phyloP scores from a whole-genome alignment of 352 stramenopile genomes.

The Phytophthora meadii region DNA sequence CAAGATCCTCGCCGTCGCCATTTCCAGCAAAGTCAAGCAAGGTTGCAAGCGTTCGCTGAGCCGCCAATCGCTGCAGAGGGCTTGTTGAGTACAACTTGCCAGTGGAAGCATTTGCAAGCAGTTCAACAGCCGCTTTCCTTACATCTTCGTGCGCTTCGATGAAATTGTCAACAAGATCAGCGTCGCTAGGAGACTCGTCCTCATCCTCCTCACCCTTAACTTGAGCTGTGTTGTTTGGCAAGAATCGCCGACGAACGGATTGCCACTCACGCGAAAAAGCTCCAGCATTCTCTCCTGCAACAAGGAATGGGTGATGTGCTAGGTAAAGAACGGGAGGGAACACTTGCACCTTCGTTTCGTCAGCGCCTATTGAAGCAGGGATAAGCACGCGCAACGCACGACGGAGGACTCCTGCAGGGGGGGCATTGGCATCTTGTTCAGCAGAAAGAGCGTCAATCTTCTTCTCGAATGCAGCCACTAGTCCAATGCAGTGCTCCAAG shows the following conservation, averaged over 20 bases:
- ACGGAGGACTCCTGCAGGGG: conserved; percentile 64
- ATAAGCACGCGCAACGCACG: conserved; percentile 67
- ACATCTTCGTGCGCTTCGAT: conserved; percentile 76
- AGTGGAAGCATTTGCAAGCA: conserved; percentile 48
- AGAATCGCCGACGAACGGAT: conserved; percentile 65
- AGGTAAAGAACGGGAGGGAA: conserved; percentile 66
- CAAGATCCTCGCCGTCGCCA: conserved; percentile 77
- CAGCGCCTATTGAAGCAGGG: conserved; percentile 41
- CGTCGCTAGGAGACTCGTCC: conserved; percentile 62
- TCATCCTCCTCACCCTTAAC: conserved; percentile 41
- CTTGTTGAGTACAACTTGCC: conserved; percentile 68
- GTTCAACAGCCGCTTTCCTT: conserved; percentile 55
- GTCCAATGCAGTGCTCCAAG: conserved; percentile 57
- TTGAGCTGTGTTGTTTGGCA: conserved; percentile 27
- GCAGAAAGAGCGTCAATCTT: conserved; percentile 58
- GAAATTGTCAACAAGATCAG: conserved; percentile 69
- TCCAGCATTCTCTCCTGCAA: conserved; percentile 58
- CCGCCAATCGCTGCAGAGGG: conserved; percentile 58
- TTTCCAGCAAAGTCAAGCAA: conserved; percentile 85
- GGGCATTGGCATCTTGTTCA: conserved; percentile 52
- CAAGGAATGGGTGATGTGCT: conserved; percentile 78
- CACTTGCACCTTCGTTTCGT: conserved; percentile 46
- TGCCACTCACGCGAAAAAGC: conserved; percentile 76
- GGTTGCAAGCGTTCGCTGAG: conserved; percentile 73
- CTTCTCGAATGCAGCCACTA: conserved; percentile 62